Evolutionary conservation across 108 stramenopile genomes (phyloP).

Genomic region (Discostella stelligeroides): DNA sequence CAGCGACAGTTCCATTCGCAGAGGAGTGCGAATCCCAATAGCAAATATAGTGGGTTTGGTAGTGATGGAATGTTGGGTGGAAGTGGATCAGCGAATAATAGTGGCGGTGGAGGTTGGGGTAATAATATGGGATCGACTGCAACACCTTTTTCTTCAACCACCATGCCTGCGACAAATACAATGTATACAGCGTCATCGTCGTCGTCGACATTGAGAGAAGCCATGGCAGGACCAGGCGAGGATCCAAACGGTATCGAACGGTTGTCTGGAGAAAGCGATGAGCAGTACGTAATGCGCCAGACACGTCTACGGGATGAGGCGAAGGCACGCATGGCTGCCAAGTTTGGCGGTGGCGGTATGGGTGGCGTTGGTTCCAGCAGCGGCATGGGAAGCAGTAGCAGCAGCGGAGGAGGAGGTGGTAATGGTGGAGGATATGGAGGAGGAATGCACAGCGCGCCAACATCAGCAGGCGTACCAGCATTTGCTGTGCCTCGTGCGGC

Average conservation of each 20-base stretch:
- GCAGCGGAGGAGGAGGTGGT: no score
- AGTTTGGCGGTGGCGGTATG: slow-evolving; percentile 78
- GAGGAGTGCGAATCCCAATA: slow-evolving; percentile 53
- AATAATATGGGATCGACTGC: slow-evolving; percentile 7
- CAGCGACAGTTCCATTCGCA: slow-evolving; percentile 74
- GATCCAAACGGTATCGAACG: slow-evolving; percentile 89
- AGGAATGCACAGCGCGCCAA: slow-evolving; percentile 33
- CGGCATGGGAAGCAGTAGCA: slow-evolving; percentile 9
- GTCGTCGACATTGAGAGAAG: slow-evolving; percentile 47
- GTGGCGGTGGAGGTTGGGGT: slow-evolving; percentile 26
- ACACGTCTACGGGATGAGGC: slow-evolving; percentile 83
- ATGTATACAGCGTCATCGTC: not conserved
- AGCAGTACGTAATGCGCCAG: slow-evolving; percentile 91
- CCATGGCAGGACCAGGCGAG: slow-evolving; percentile 71
- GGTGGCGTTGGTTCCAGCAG: slow-evolving; percentile 38
- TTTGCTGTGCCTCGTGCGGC: not conserved
- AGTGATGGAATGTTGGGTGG: slow-evolving; percentile 47
- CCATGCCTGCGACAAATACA: slow-evolving; percentile 1
- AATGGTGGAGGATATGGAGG: slow-evolving; percentile 13
- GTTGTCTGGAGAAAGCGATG: slow-evolving; percentile 88
- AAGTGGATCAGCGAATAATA: slow-evolving; percentile 4
- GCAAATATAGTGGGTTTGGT: slow-evolving; percentile 85
- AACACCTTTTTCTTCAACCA: slow-evolving; percentile 11
- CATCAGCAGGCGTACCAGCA: slow-evolving; percentile 18
- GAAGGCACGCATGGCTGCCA: slow-evolving; percentile 82